Conservation (phyloP, 495 filamentous ascomycete species). For the Acidiella bohemica region DNA sequence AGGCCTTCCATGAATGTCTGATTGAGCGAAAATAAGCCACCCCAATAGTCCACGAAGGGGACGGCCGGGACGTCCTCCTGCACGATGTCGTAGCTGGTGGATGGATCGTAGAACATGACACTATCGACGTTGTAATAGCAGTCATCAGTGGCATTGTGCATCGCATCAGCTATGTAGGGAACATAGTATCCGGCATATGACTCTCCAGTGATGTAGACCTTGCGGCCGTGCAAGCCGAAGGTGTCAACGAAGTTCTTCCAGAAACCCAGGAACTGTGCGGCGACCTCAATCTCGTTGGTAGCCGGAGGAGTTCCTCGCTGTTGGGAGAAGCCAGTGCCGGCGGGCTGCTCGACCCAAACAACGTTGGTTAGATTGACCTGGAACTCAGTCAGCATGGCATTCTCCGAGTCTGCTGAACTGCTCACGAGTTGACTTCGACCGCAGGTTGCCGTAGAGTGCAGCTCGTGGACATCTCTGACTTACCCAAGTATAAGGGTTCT, state of each 20-base stretch:
- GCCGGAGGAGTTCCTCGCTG: conserved; percentile 37
- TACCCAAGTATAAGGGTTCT: conserved; percentile 21
- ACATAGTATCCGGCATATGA: conserved; percentile 62
- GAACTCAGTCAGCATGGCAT: too few relatives aligned
- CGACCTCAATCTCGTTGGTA: conserved; percentile 41
- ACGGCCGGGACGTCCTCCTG: conserved; percentile 44
- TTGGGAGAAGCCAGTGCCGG: conserved; percentile 36
- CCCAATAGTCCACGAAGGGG: conserved; percentile 49
- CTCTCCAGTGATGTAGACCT: conserved; percentile 51
- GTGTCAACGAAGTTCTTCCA: conserved; percentile 50
- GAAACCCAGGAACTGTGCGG: conserved; percentile 47
- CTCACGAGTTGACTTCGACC: too few relatives aligned
- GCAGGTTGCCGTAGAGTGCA: too few relatives aligned
- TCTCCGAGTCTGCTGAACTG: too few relatives aligned
- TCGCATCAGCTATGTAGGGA: conserved; percentile 63
- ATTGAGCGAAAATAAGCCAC: conserved; percentile 50
- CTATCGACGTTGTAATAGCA: conserved; percentile 54
- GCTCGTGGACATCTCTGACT: conserved; percentile 1
- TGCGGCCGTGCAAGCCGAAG: conserved; percentile 47
- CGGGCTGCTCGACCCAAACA: conserved; percentile 26
- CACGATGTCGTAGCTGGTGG: conserved; percentile 39
- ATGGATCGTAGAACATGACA: conserved; percentile 58
- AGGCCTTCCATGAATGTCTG: conserved; percentile 48
- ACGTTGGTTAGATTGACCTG: conserved; percentile 25
- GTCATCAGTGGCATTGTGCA: conserved; percentile 56